Base-by-base conservation (phyloP, 768 basidiomycete species). In the Xerocomus spinulosus region DNA sequence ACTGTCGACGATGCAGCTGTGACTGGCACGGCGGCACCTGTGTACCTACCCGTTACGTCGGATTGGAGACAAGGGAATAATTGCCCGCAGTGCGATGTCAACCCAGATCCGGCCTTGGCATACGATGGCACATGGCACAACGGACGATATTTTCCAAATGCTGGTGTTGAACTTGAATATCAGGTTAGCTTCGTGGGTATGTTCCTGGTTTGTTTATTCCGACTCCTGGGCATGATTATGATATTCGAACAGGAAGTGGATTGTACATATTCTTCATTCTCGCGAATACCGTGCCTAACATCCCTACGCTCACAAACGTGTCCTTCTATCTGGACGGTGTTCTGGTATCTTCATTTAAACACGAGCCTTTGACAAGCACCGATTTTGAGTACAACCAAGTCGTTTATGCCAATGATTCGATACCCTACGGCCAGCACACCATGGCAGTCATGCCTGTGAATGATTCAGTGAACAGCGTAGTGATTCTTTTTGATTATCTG, bases 71-170 rank as follows among this genome's bases (percentile, higher is more conserved):
- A 17, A 4, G 50, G 48, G 0, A 46, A 48, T 9, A 26, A n/a
- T 7, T 59, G 57, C 25, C 1, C 48, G 0, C 2, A 0, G 6
- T 59, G 58, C 9, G 0, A 13, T 0, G 39, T 20, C 3, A 0
- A 40, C 6, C 54, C 51, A 2, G 40, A 53, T 32, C 21, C 49
- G 2, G 6, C 44, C 1, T 23, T 5, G 25, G 51, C 40, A 2
- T 53, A 53, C 26, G 32, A 59, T 2, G 45, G 37, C 3, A 59
- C 57, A 28, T 59, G 57, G 57, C 57, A 59, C 13, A 48, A 59
- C 9, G 2, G 34, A 1, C 59, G 42, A 4, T 56, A 9, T 28
- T 10, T 1, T 30, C 34, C 35, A 1, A 3, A 3, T 9, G n/a
- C 10, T 5, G 17, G 14, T 0, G 13, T 13, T 24, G 4, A 30